These are phyloP conservation scores for Chaetomium strumarium DNA, from an alignment of 2,329 filamentous ascomycete genomes.

Conservation along the genomic window DNA sequence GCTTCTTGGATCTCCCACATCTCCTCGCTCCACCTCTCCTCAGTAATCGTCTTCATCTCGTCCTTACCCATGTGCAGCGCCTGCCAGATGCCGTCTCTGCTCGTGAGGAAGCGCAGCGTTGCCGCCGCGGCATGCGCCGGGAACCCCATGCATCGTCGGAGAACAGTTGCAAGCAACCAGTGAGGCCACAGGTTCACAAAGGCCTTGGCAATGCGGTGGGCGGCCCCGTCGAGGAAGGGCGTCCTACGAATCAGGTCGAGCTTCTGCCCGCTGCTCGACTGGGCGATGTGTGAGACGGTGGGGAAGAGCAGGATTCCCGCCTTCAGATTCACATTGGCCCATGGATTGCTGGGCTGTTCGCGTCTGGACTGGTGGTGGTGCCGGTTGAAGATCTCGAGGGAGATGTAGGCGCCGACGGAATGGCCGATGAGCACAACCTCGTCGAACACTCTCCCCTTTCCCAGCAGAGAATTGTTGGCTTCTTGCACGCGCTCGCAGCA, in stretches of 20 bases:
- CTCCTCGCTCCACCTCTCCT: constrained; percentile 54
- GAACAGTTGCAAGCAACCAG: constrained; percentile 37
- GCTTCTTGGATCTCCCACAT: constrained; percentile 47
- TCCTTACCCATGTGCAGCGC: constrained; percentile 53
- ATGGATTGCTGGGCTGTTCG: constrained; percentile 10
- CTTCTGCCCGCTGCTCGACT: constrained; percentile 53
- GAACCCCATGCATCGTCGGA: constrained; percentile 42
- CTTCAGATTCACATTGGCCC: constrained; percentile 37
- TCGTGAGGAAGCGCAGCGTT: constrained; percentile 50
- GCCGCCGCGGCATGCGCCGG: constrained; percentile 42
- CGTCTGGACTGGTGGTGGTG: constrained; percentile 37
- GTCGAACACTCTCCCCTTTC: constrained; percentile 40
- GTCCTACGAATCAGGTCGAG: constrained; percentile 40
- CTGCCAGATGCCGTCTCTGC: constrained; percentile 53
- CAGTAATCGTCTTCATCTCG: constrained; percentile 53
- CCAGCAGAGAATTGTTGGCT: constrained; percentile 22
- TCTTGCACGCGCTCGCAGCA: constrained; percentile 35
- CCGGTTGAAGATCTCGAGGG: constrained; percentile 60
- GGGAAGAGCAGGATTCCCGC: constrained; percentile 65
- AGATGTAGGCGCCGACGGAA: constrained; percentile 67
- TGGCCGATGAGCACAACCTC: constrained; percentile 65
- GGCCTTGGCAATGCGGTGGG: constrained; percentile 36
- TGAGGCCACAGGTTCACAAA: constrained; percentile 40
- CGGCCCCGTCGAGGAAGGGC: constrained; percentile 37
- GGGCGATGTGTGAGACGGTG: constrained; percentile 65